phyloP scores from a whole-genome alignment of 2,329 filamentous ascomycete genomes.

The Aspergillus sp. region DNA sequence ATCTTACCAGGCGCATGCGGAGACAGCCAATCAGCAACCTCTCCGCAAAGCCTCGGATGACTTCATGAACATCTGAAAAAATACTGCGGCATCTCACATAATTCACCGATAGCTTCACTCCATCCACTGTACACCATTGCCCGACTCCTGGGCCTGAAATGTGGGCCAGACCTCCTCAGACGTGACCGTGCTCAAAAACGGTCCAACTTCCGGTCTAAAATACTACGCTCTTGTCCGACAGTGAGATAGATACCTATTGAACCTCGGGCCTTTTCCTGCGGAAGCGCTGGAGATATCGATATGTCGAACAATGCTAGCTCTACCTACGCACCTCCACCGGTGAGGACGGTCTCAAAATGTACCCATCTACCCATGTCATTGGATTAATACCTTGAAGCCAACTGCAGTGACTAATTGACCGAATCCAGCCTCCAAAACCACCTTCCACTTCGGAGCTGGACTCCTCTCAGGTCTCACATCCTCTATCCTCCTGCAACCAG shows the following conservation, averaged over 20 bases:
- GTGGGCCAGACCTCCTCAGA: neutral
- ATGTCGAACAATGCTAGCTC: slow-evolving; percentile 34
- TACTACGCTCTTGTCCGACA: neutral
- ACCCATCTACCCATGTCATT: slow-evolving; percentile 9
- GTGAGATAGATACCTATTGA: neutral
- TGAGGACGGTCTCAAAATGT: slow-evolving; percentile 34
- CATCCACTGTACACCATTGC: neutral
- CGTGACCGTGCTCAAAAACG: slow-evolving; percentile 12
- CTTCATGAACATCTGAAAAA: slow-evolving; percentile 19
- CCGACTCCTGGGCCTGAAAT: slow-evolving; percentile 9
- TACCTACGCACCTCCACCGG: slow-evolving; percentile 27
- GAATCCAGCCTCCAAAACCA: slow-evolving; percentile 40
- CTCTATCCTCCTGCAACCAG: slow-evolving; percentile 87
- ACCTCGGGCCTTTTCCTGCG: slow-evolving; percentile 7
- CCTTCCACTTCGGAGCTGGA: slow-evolving; percentile 85
- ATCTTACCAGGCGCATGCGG: neutral
- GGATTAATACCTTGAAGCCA: neutral
- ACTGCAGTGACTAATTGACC: neutral
- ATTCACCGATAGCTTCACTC: neutral
- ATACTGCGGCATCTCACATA: slow-evolving; percentile 1
- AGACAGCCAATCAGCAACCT: slow-evolving; percentile 15
- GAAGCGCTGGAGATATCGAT: slow-evolving; percentile 19
- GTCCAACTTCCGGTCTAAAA: neutral
- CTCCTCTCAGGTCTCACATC: slow-evolving; percentile 84
- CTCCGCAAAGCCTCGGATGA: slow-evolving; percentile 12